These are phyloP conservation scores for Aspergillus hiratsukae DNA, from an alignment of 2,329 filamentous ascomycete genomes.

Conservation along the genomic window DNA sequence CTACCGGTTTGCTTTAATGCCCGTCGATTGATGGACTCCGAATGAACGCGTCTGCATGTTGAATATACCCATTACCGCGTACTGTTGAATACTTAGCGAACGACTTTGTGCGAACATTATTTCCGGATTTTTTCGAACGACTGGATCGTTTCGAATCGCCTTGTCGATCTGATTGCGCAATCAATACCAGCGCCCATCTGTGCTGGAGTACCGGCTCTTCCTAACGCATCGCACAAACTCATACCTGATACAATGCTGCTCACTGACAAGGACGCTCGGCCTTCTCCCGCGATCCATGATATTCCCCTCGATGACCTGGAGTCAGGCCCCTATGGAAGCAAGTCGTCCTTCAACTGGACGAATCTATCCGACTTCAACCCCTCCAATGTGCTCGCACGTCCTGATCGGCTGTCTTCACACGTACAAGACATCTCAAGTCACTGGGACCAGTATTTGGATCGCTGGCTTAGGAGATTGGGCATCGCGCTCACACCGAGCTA, in stretches of 20 bases:
- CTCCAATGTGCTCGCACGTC: slow-evolving; percentile 18
- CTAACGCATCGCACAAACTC: neutral
- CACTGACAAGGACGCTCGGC: slow-evolving; percentile 10
- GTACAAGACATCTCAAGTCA: slow-evolving; percentile 17
- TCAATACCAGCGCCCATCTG: neutral
- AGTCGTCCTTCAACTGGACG: slow-evolving; percentile 15
- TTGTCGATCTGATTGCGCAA: neutral
- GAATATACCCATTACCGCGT: neutral
- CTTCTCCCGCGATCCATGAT: slow-evolving; percentile 21
- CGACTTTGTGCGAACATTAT: neutral
- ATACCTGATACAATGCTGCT: slow-evolving; percentile 11
- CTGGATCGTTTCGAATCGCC: neutral
- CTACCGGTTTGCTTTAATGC: neutral
- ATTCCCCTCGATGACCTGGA: slow-evolving; percentile 29
- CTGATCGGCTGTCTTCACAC: slow-evolving; percentile 13
- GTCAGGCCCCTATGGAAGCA: slow-evolving; percentile 10
- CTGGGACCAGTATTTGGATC: slow-evolving; percentile 23
- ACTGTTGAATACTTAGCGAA: neutral
- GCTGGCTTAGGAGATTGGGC: slow-evolving; percentile 20
- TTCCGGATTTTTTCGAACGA: neutral
- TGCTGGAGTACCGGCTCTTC: neutral
- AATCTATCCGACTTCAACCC: slow-evolving; percentile 21
- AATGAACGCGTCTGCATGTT: neutral
- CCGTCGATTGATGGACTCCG: neutral
- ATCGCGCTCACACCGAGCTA: slow-evolving; percentile 35